Evolutionary conservation across 2,329 filamentous ascomycete genomes (phyloP), one percentile per base, ranked within the genome.

Genomic region (Calonectria crousiana): DNA sequence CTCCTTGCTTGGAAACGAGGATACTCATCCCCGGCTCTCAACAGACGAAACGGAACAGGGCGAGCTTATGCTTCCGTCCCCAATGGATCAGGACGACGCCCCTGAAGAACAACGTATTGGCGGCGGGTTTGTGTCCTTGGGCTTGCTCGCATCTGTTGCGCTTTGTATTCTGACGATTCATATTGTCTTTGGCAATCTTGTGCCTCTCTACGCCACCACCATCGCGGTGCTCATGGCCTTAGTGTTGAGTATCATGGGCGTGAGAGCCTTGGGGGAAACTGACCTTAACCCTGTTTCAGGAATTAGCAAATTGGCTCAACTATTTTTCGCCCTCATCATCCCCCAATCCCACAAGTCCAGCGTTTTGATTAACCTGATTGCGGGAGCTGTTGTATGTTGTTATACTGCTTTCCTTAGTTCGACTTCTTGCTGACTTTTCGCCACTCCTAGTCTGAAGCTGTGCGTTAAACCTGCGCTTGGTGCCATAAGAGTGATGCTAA

Each of bases 201-300:
- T 98, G 2, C 95, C 96, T 0, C 89, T 95, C 1, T 91, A 93
- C 75, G 92, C 94, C 5, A 96, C 92, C 16, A 86, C 96, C 68
- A 90, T 93, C 16, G 94, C 97, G 3, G 96, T 98, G 9, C 83
- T 97, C 34, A 93, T 98, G 84, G 95, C 97, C 0, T 91, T 99
- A 30, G 79, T 96, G 1, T 89, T 92, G 23, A 95, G 94, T 71
- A 93, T 97, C 69, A 94, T 94, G 92, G 92, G 92, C 4, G 92
- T 94, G 14, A 86, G 92, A 38, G 92, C 92, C 1, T 84, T 94
- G 0, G 92, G 92, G 13, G 92, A 98, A 87, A 98, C 97, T 6
- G 97, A 99, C 81, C 89, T 99, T 13, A 98, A 98, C 82, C 97
- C 97, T 0, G 97, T 98, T 3, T 98, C 95, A 1, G 97, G 97